Conservation (phyloP, 495 filamentous ascomycete genomes). For the Podospora appendiculata region DNA sequence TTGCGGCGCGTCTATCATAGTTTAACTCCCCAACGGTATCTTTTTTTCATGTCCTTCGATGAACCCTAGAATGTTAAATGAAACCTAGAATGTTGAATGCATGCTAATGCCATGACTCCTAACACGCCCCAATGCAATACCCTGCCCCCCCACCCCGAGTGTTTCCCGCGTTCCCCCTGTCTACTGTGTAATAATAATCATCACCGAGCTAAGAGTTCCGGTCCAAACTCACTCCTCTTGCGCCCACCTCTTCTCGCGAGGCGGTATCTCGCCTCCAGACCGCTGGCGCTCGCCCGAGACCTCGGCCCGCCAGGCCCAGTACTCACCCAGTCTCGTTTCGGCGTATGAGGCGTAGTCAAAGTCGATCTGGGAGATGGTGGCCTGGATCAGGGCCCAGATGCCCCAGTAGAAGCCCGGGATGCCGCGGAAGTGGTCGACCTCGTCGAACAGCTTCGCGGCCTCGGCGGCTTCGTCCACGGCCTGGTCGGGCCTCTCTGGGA, state of each 20-base stretch:
- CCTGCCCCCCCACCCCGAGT: not conserved
- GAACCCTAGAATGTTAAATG: too few relatives aligned
- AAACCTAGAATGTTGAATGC: conserved; percentile 12
- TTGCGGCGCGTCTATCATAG: too few relatives aligned
- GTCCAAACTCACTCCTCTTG: conserved; percentile 41
- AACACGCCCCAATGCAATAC: not conserved
- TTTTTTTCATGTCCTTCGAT: too few relatives aligned
- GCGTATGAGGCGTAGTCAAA: conserved; percentile 96
- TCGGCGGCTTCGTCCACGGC: conserved; percentile 52
- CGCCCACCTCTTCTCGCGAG: conserved; percentile 82
- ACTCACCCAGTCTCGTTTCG: conserved; percentile 80
- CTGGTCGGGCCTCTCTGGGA: conserved; percentile 16
- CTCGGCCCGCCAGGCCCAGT: conserved; percentile 88
- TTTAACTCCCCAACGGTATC: too few relatives aligned
- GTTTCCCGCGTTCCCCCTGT: not conserved
- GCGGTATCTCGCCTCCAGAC: conserved; percentile 51
- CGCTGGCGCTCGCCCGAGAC: conserved; percentile 49
- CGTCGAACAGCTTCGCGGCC: conserved; percentile 50
- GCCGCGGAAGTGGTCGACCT: conserved; percentile 84
- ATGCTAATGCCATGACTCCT: conserved; percentile 8
- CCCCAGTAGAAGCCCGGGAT: conserved; percentile 88
- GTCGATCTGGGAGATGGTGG: conserved; percentile 89
- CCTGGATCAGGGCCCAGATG: conserved; percentile 94
- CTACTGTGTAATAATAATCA: not conserved
- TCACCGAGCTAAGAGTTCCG: not conserved